Conservation (phyloP, 495 filamentous ascomycete genomes). For the Venustampulla echinocandica region DNA sequence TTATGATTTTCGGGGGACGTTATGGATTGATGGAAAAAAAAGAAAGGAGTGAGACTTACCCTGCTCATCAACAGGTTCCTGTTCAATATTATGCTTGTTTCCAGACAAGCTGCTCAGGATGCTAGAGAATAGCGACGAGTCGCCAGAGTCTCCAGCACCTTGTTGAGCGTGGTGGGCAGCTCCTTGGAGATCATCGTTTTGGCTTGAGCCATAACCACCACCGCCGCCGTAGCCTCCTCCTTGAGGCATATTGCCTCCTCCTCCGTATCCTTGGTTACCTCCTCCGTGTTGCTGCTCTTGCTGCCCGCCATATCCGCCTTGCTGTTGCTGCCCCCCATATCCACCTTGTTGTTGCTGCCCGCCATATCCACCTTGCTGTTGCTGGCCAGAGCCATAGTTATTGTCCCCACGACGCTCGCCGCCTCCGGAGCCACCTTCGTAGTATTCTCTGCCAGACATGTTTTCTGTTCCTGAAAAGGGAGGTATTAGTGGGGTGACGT, state of each 20-base stretch:
- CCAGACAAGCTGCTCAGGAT: slow-evolving; percentile 39
- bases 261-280: slow-evolving; percentile 6
- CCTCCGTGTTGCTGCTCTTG: background rate
- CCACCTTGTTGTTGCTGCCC: slow-evolving; percentile 1
- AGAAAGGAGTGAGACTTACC: slow-evolving; percentile 20
- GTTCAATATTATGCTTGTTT: slow-evolving; percentile 38
- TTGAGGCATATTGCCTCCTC: slow-evolving; percentile 15
- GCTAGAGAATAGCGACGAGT: slow-evolving; percentile 41
- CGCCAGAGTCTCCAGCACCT: slow-evolving; percentile 39
- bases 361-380: slow-evolving; percentile 5
- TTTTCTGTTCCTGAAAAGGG: slow-evolving; percentile 2
- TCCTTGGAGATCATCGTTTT: slow-evolving; percentile 33
- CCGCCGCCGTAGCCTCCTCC: slow-evolving; percentile 20
- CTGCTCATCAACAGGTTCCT: slow-evolving; percentile 54
- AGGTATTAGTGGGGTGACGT: slow-evolving; percentile 8
- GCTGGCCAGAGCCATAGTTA: background rate
- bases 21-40: slow-evolving; percentile 6
- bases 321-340: slow-evolving; percentile 1
- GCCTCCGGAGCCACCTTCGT: slow-evolving; percentile 3
- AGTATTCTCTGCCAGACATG: slow-evolving; percentile 7
- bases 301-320: slow-evolving; percentile 7
- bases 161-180: slow-evolving; percentile 44
- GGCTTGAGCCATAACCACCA: slow-evolving; percentile 13
- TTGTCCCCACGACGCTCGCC: slow-evolving; percentile 2
- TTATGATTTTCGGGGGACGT: background rate